Evolutionary conservation across 768 basidiomycete genomes (phyloP).

Genomic region (Serendipita sp.): DNA sequence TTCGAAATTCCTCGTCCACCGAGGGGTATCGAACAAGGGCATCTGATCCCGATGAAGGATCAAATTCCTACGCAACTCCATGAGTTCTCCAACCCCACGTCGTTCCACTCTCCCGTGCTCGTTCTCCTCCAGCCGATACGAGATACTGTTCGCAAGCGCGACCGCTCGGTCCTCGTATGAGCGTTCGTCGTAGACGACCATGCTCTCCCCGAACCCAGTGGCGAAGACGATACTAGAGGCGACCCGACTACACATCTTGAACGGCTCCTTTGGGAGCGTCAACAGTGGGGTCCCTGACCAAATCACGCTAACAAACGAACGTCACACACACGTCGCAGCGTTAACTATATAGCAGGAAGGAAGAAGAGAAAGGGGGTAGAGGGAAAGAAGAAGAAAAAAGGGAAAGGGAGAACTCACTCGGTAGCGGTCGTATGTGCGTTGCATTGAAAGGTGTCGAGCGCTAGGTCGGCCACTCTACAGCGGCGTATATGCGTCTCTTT

Average conservation of each 20-base stretch:
- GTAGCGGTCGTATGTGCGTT: conserved; percentile 36
- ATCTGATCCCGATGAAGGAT: conserved; percentile 26
- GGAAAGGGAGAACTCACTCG: conserved; percentile 22
- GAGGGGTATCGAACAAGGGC: conserved; percentile 32
- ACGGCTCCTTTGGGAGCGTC: conserved; percentile 28
- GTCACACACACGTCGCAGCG: too few species aligned
- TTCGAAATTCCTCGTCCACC: conserved; percentile 33
- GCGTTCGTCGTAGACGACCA: conserved; percentile 27
- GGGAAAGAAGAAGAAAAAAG: too few species aligned
- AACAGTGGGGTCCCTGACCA: conserved; percentile 37
- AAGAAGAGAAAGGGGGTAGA: too few species aligned
- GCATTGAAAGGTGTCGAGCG: conserved; percentile 39
- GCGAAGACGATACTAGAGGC: conserved; percentile 32
- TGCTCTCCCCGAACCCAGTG: conserved; percentile 30
- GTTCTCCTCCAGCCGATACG: conserved; percentile 12
- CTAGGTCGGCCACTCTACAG: conserved; percentile 31
- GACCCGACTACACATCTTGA: conserved; percentile 37
- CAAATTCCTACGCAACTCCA: conserved; percentile 25
- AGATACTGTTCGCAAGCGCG: conserved; percentile 20
- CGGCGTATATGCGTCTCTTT: conserved; percentile 31
- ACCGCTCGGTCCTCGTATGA: conserved; percentile 34
- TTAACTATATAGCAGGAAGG: too few species aligned
- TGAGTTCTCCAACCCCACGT: conserved; percentile 21
- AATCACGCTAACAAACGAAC: conserved; percentile 22
- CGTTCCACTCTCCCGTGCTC: conserved; percentile 12